Evolutionary conservation across 2,329 filamentous ascomycete genomes (phyloP).

Genomic region (Zasmidium cellare): DNA sequence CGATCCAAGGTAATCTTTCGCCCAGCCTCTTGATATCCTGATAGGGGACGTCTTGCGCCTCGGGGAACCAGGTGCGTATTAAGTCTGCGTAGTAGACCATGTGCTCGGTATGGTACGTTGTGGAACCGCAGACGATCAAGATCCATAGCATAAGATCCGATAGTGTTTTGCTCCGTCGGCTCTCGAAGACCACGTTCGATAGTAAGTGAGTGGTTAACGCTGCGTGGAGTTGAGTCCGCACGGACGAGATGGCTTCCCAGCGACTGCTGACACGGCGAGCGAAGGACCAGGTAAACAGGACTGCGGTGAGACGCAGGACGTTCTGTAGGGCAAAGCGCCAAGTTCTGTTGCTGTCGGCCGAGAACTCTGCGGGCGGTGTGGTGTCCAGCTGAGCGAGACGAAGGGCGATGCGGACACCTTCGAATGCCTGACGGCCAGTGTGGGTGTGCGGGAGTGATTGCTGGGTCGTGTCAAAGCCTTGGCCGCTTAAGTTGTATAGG

Average conservation of each 20-base stretch:
- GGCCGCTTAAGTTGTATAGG: constrained; percentile 11
- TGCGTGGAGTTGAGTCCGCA: constrained; percentile 11
- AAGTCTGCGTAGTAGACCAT: constrained; percentile 12
- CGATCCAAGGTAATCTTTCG: constrained; percentile 16
- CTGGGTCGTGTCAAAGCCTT: background rate
- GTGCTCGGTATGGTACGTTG: constrained; percentile 1
- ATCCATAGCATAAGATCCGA: constrained; percentile 17
- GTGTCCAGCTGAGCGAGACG: constrained; percentile 11
- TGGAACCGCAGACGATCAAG: constrained; percentile 15
- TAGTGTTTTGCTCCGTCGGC: constrained; percentile 1
- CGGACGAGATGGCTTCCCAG: constrained; percentile 10
- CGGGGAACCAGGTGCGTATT: constrained; percentile 7
- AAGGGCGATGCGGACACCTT: constrained; percentile 15
- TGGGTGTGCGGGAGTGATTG: constrained; percentile 16
- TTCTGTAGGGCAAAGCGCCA: constrained; percentile 16
- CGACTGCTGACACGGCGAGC: constrained; percentile 13
- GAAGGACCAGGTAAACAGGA: constrained; percentile 21
- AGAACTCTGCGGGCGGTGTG: no score
- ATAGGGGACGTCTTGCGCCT: background rate
- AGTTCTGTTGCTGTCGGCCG: constrained; percentile 1
- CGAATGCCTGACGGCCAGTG: constrained; percentile 11
- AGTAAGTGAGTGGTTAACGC: constrained; percentile 10
- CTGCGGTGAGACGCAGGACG: constrained; percentile 9
- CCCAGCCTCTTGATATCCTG: constrained; percentile 11
- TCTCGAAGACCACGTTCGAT: background rate